Evolutionary conservation across 768 basidiomycete genomes (phyloP), one percentile per base, ranked within the genome.

Genomic region (Suillus fuscotomentosus): DNA sequence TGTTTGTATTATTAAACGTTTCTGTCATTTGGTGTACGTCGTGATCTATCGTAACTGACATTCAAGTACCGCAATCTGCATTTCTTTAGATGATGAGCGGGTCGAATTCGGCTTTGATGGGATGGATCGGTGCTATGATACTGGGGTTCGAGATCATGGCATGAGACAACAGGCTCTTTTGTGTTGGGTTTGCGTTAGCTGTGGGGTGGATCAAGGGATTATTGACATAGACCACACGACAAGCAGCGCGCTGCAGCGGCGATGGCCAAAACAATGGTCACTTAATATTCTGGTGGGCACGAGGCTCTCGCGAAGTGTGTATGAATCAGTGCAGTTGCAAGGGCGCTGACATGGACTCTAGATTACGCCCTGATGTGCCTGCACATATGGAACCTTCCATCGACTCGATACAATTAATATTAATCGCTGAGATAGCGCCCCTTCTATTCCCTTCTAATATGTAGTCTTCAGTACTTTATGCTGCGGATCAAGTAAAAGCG

Each of bases 1-100:
- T 31, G 63, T 43, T 50, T 76, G 68, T 76, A 74, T 70, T 68
- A 64, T 71, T 69, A 68, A 53, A 31, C 66, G 36, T 68, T 54
- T 74, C 63, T 67, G 60, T 61, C 66, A 66, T 51, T 66, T 15
- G 59, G 43, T 22, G 20, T 38, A n/a, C 20, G 53, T 34, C 31
- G 53, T 53, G 24, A 63, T 63, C 15, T 60, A 31, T 63, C 22
- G 41, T 63, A 43, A 45, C 34, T 45, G 41, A 34, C 50, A 36
- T 15, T 31, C 14, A 24, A 27, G 24, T 50, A 14, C 22, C 48
- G 24, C 47, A 48, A 48, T 14, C 47, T 48, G 22, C 14, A 39
- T 39, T 56, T 17, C 14, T 24, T 56, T 14, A 41, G 38, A 57
- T 17, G 17, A 41, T 17, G 24, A 41, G 56, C 39, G 24, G 22